Percentiles rank a stretch among this genome's conserved stretches.
Evolutionary conservation across 1,284 basidiomycete species (phyloP).

Genomic region (Malassezia psittaci): DNA sequence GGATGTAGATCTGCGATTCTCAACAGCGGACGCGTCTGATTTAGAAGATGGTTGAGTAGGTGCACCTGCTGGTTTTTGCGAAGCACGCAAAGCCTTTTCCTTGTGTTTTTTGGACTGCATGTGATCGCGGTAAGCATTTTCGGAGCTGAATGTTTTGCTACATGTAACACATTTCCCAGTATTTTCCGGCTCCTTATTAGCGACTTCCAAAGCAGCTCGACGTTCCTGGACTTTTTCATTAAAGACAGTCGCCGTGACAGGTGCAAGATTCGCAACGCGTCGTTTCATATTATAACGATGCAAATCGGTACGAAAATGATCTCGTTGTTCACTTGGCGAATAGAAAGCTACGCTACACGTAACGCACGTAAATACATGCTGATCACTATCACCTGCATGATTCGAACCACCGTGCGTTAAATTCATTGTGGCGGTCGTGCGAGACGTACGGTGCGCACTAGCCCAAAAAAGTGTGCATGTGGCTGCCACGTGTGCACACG

Average conservation of each 20-base stretch:
- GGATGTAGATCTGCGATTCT: too few relatives aligned
- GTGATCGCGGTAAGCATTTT: conserved; percentile 81
- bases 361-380: conserved; percentile 60
- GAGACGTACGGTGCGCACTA: background rate
- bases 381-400: background rate
- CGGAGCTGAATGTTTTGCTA: conserved; percentile 79
- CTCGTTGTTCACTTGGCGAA: conserved; percentile 72
- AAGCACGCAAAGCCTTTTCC: conserved; percentile 60
- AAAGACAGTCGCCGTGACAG: conserved; percentile 69
- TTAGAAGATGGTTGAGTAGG: background rate
- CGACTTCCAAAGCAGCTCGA: conserved; percentile 16
- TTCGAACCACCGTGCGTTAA: background rate
- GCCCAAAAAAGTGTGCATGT: background rate
- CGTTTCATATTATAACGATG: conserved; percentile 98
- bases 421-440: conserved; percentile 1
- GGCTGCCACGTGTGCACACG: conserved; percentile 6
- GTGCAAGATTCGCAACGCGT: conserved; percentile 78
- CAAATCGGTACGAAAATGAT: conserved; percentile 85
- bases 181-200: background rate
- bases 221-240: conserved; percentile 69
- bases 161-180: conserved; percentile 7
- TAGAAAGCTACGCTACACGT: conserved; percentile 84
- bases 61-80: conserved; percentile 8
- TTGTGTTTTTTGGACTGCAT: conserved; percentile 81
- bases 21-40: conserved; percentile 14